phyloP scores from a whole-genome alignment of 495 filamentous ascomycete species.

The Tuber indicum region DNA sequence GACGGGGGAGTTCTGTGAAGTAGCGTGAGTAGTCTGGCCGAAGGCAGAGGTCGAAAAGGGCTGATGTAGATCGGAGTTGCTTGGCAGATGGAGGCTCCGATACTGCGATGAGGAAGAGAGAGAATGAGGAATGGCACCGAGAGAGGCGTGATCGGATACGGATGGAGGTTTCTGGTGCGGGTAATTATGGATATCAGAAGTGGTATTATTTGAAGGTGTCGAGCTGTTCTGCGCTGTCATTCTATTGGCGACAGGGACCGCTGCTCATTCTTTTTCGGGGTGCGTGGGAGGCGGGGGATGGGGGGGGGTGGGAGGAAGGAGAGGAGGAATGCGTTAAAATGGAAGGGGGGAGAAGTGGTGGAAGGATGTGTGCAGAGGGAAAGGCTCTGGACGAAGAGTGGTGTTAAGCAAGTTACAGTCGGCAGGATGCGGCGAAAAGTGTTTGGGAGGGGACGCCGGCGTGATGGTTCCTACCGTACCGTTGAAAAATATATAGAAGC shows the following conservation, averaged over 20 bases:
- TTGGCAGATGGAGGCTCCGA: conserved; percentile 24
- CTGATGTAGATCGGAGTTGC: conserved; percentile 31
- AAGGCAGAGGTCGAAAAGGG: conserved; percentile 23
- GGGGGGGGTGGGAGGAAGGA: conserved; percentile 16
- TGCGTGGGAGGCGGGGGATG: conserved; percentile 12
- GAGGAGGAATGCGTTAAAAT: conserved; percentile 22
- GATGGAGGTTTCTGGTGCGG: conserved; percentile 36
- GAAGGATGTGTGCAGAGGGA: conserved; percentile 11
- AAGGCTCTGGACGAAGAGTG: conserved; percentile 24
- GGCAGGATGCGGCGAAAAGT: not conserved
- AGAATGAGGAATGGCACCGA: conserved; percentile 10
- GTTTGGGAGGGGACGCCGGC: not conserved
- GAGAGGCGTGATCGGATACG: conserved; percentile 30
- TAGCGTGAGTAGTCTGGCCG: conserved; percentile 1
- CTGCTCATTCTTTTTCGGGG: conserved; percentile 40
- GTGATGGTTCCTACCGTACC: not conserved
- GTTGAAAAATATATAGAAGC: not conserved
- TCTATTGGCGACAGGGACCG: conserved; percentile 42
- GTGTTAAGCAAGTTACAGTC: conserved; percentile 1
- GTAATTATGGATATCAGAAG: conserved; percentile 41
- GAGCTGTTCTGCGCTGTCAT: conserved; percentile 43
- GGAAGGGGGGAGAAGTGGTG: conserved; percentile 11
- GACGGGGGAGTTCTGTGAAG: conserved; percentile 7
- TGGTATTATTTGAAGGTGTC: conserved; percentile 40
- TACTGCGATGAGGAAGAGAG: conserved; percentile 20